These are phyloP conservation scores for Colletotrichum endophyticum DNA, from an alignment of 2,329 filamentous ascomycete genomes.

Conservation along the genomic window DNA sequence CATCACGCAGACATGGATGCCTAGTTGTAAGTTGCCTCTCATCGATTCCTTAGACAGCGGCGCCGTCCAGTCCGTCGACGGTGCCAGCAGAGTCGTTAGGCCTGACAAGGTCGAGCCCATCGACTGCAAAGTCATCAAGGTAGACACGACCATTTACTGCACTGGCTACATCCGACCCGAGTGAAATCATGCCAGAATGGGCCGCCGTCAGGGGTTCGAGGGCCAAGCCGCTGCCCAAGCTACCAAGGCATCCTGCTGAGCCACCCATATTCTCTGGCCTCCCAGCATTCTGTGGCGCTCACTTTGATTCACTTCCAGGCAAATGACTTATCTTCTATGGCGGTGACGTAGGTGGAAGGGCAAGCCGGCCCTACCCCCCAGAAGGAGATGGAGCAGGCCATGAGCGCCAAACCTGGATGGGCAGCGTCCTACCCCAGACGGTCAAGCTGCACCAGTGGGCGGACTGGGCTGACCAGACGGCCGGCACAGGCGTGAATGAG, in stretches of 20 bases:
- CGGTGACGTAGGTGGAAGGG: constrained; percentile 38
- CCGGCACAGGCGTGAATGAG: constrained; percentile 42
- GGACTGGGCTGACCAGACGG: constrained; percentile 37
- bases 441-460: constrained; percentile 33
- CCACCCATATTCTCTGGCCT: constrained; percentile 39
- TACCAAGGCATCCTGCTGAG: constrained; percentile 15
- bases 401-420: too few relatives aligned
- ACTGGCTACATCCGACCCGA: constrained; percentile 26
- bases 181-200: constrained; percentile 16
- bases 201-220: constrained; percentile 24
- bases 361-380: constrained; percentile 27
- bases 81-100: constrained; percentile 25
- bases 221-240: constrained; percentile 26
- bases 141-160: constrained; percentile 28
- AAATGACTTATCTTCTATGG: constrained; percentile 39
- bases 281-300: constrained; percentile 27
- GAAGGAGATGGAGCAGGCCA: constrained; percentile 29
- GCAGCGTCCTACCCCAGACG: constrained; percentile 17
- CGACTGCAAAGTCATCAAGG: constrained; percentile 26
- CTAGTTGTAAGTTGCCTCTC: constrained; percentile 35
- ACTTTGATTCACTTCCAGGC: constrained; percentile 33
- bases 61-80: constrained; percentile 27
- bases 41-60: constrained; percentile 27
- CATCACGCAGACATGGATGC: constrained; percentile 44
- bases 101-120: constrained; percentile 21